Evolutionary conservation across 139 green algal genomes (phyloP), one percentile per base, ranked within the genome.

Genomic region (Microglena sp.): DNA sequence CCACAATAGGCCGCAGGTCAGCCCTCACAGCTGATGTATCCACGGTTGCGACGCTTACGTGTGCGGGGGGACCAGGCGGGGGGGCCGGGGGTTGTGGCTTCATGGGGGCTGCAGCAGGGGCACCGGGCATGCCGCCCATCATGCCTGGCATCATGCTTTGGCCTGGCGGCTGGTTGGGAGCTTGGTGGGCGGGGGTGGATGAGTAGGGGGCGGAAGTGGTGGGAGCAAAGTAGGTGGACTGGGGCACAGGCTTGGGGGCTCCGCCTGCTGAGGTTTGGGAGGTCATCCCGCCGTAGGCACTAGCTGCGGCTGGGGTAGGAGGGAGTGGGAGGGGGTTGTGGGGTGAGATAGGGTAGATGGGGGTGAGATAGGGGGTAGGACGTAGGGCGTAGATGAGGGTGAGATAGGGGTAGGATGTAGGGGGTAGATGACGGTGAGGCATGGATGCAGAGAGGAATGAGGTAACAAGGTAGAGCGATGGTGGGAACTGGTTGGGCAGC

Each of bases 11-110:
- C 55, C 77, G 68, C 62, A 90, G 70, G 11, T 92, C 77, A 1
- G 73, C 58, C 0, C 82, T 62, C 27, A 92, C 81, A 40, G 74
- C 72, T 30, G 71, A 82, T 15, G 75, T 86, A 61, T 92, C 86
- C 5, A 77, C 85, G 32, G 66, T 93, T 1, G 62, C 33, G 11
- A 95, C 72, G 28, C 55, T 79, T 45, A 90, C 81, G 68, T 90
- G 87, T 36, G 86, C 59, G 3, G 89, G 89, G 27, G 90, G 90
- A 0, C 82, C 84, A 5, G 80, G 64, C 2, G 82, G 81, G 15
- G 62, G 61, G 1, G 82, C 62, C 0, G 86, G 84, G 11, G 77
- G 55, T n/a, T 64, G 36, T 1, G 83, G 77, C 30, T 58, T 60
- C 3, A 35, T 29, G 27, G 63, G 68, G 11, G 61, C 33, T 0